phyloP scores from a whole-genome alignment of 305 asterid species.

The Coffea humblotiana region DNA sequence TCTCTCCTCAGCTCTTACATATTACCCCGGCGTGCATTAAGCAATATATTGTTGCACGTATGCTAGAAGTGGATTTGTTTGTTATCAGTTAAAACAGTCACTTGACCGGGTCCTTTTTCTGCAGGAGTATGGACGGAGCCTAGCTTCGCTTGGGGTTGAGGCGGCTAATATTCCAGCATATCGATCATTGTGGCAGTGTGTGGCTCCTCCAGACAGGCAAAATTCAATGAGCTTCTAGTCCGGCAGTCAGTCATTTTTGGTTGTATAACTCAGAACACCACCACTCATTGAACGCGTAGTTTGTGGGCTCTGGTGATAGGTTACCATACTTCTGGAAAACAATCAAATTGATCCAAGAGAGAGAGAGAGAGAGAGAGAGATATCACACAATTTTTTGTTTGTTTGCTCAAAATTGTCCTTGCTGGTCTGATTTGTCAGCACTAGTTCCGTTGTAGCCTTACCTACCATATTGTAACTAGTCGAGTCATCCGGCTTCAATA shows the following conservation, averaged over 20 bases:
- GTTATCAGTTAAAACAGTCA: background rate
- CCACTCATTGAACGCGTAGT: background rate
- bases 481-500: too few species aligned
- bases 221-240: constrained; percentile 53
- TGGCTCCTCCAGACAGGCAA: constrained; percentile 81
- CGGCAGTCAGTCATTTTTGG: background rate
- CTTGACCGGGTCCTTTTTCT: background rate
- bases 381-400: too few species aligned
- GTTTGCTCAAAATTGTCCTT: too few species aligned
- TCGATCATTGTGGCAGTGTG: constrained; percentile 83
- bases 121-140: constrained; percentile 92
- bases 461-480: too few species aligned
- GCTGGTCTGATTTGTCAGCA: too few species aligned
- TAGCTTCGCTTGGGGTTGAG: constrained; percentile 67
- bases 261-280: background rate
- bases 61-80: background rate
- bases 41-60: background rate
- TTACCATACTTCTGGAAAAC: background rate
- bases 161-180: constrained; percentile 61
- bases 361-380: too few species aligned
- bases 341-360: too few species aligned
- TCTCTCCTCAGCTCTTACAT: background rate
- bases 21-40: background rate
- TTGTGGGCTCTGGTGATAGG: background rate
- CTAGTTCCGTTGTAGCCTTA: too few species aligned